Percentiles rank a stretch among this genome's conserved stretches.
These are phyloP conservation scores for Kuraishia borneana DNA, from an alignment of 805 yeast species.

Conservation along the genomic window DNA sequence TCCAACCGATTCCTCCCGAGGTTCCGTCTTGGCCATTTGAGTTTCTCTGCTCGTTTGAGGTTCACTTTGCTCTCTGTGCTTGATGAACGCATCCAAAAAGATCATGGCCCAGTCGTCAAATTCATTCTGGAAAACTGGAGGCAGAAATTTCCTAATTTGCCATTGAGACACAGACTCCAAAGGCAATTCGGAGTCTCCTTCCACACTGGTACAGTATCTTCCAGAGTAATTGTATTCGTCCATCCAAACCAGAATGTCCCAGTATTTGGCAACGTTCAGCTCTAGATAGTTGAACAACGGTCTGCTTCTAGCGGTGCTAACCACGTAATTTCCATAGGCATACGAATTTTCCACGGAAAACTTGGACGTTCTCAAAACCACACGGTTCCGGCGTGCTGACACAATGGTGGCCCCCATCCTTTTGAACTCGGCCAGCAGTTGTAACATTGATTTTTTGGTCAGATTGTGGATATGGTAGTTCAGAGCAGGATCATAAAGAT, in stretches of 20 bases:
- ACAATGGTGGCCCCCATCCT: constrained; percentile 71
- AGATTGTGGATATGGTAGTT: constrained; percentile 83
- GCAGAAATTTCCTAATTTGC: constrained; percentile 71
- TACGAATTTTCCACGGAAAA: constrained; percentile 75
- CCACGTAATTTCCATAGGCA: constrained; percentile 79
- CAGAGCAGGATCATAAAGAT: constrained; percentile 64
- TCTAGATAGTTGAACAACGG: constrained; percentile 81
- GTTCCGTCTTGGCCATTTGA: constrained; percentile 29
- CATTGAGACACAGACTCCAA: constrained; percentile 50
- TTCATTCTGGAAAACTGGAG: constrained; percentile 65
- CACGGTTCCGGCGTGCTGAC: constrained; percentile 68
- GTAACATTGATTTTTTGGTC: constrained; percentile 72
- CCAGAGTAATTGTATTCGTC: constrained; percentile 86
- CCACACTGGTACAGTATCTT: constrained; percentile 33
- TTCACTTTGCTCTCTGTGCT: constrained; percentile 30
- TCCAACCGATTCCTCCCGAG: constrained; percentile 22
- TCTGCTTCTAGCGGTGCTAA: constrained; percentile 66
- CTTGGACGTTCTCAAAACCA: constrained; percentile 66
- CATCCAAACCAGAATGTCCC: constrained; percentile 97
- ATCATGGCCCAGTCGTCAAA: constrained; percentile 81
- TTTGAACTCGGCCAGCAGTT: constrained; percentile 68
- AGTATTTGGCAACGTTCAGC: constrained; percentile 58
- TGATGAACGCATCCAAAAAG: constrained; percentile 59
- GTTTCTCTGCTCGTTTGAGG: constrained; percentile 48
- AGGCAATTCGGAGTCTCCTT: constrained; percentile 30